A percentile compares a stretch with the other conserved stretches of the same genome.
These are phyloP conservation scores for Auricularia heimuer DNA, from an alignment of 768 basidiomycete species.

Conservation along the genomic window DNA sequence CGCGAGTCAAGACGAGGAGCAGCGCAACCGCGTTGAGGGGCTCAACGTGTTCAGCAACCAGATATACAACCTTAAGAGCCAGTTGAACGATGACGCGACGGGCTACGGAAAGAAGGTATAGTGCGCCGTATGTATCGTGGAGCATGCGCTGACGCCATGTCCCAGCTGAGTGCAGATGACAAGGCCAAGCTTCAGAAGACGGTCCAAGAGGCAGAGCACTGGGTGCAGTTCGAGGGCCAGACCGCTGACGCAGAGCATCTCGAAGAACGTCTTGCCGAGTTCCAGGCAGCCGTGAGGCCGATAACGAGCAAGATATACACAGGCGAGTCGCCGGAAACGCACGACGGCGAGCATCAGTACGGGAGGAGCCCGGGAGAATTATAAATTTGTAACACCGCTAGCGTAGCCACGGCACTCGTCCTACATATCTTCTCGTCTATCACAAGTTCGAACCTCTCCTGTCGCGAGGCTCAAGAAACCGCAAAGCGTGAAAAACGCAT, in stretches of 20 bases:
- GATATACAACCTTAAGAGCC: constrained; percentile 32
- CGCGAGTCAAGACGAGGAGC: constrained; percentile 16
- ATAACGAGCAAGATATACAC: constrained; percentile 31
- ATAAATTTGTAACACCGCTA: neutral
- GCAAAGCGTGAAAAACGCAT: too few relatives aligned
- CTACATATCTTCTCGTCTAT: too few relatives aligned
- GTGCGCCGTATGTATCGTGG: neutral
- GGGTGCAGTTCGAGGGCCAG: constrained; percentile 31
- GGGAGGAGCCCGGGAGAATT: neutral
- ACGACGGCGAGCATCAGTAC: neutral
- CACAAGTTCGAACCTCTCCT: too few relatives aligned
- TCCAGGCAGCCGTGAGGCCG: constrained; percentile 27
- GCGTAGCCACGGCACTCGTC: too few relatives aligned
- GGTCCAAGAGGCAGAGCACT: constrained; percentile 31
- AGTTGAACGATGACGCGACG: constrained; percentile 33
- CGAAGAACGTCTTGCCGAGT: constrained; percentile 30
- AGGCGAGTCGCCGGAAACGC: neutral
- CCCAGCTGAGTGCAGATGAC: neutral
- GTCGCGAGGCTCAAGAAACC: too few relatives aligned
- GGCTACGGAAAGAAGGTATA: constrained; percentile 29
- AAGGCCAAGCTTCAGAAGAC: constrained; percentile 17
- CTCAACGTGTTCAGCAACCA: constrained; percentile 23
- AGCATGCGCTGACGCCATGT: neutral
- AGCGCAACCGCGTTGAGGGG: constrained; percentile 19
- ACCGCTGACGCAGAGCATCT: constrained; percentile 33